Conservation (phyloP, 2,329 filamentous ascomycete species). For the Shiraia bambusicola region DNA sequence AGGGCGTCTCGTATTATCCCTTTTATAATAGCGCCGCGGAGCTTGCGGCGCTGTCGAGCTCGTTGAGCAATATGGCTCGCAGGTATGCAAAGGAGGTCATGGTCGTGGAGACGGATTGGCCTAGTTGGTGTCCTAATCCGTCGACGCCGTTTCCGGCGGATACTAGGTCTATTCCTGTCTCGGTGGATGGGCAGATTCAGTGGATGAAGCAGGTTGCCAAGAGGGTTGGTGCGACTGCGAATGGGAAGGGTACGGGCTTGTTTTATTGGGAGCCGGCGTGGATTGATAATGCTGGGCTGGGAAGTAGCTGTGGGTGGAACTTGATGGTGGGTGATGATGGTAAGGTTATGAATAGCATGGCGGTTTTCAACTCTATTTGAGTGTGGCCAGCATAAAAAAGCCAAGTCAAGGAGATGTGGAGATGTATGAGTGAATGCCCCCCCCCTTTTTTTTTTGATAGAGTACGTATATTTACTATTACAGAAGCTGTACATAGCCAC, state of each 20-base stretch:
- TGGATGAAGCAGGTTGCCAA: slow-evolving; percentile 63
- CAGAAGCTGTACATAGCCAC: no score
- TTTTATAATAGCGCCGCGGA: slow-evolving; percentile 66
- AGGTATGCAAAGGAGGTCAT: slow-evolving; percentile 66
- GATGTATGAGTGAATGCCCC: no score
- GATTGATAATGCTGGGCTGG: slow-evolving; percentile 65
- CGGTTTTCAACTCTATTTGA: slow-evolving; percentile 55
- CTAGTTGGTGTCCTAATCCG: slow-evolving; percentile 62
- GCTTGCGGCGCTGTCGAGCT: slow-evolving; percentile 57
- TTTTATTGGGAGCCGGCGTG: slow-evolving; percentile 77
- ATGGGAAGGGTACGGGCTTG: slow-evolving; percentile 56
- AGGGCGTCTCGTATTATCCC: slow-evolving; percentile 73
- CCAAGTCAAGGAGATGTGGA: no score
- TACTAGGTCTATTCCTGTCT: slow-evolving; percentile 61
- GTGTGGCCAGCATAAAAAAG: no score
- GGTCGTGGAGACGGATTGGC: slow-evolving; percentile 74
- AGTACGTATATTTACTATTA: no score
- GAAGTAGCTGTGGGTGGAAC: slow-evolving; percentile 66
- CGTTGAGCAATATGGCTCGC: slow-evolving; percentile 60
- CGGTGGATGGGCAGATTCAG: slow-evolving; percentile 61
- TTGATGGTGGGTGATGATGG: slow-evolving; percentile 61
- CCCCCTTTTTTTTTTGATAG: no score
- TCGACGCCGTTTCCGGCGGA: slow-evolving; percentile 62
- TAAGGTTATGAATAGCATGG: slow-evolving; percentile 58
- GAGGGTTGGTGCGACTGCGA: slow-evolving; percentile 55